Base-by-base conservation (phyloP, 768 basidiomycete genomes). In the Phylloporus sp. region DNA sequence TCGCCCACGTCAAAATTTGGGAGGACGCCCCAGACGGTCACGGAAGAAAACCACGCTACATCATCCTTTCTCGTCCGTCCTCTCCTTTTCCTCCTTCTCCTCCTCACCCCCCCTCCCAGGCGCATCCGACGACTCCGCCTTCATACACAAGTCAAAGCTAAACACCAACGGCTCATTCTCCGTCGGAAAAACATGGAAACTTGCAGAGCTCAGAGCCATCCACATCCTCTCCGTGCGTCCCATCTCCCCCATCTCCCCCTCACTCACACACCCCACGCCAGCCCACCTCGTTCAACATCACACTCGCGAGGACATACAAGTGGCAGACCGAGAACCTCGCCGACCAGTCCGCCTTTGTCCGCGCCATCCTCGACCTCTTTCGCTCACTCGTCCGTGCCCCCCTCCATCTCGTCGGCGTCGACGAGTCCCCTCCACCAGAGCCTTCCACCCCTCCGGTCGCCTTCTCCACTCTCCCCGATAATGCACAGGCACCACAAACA, bases 91-190 rank as follows among this genome's bases (percentile, higher is more conserved):
- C 13, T 14, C n/a, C n/a, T 7, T 0, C 7, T 9, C 46, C 15
- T 18, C 7, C 50, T 56, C 13, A 59, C 36, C 5, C 4, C n/a
- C 10, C 17, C 39, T 36, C 4, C 36, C 38, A 87, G 86, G 82
- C 70, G 72, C 82, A 4, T 70, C 63, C 49, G 78, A 78, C 54
- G 80, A 82, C 21, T 68, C 72, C 38, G 84, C 84, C 1, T 81
- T 83, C 64, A 79, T 99, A 17, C 94, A 99, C 78, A 99, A 99
- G 69, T 92, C 94, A 2, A 98, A 98, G 70, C 71, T 90, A 54
- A 98, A 99, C 63, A 83, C 85, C 34, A 98, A 97, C 61, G 86
- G 89, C 27, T 79, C 90, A 0, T 98, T 95, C 68, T 96, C 92
- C 8, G 90, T 98, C 38, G 96, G 96, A 6, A 99, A 99, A 72